Evolutionary conservation across 2,329 filamentous ascomycete genomes (phyloP).

Genomic region (Verticillium klebahnii): DNA sequence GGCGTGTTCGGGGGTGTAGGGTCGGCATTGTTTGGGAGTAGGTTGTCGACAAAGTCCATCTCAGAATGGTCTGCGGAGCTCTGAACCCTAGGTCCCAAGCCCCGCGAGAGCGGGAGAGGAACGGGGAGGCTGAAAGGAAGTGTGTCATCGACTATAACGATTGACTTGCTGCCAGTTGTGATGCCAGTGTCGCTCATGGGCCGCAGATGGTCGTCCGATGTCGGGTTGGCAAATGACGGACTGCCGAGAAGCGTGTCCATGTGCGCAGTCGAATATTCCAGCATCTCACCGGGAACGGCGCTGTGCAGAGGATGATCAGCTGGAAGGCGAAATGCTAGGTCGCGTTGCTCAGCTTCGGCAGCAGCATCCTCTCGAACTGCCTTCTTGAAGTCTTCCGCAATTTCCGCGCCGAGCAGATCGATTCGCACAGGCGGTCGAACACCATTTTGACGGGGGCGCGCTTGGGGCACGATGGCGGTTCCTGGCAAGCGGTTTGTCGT

Average conservation of each 20-base stretch:
- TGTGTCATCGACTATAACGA: constrained; percentile 78
- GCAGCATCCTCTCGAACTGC: constrained; percentile 63
- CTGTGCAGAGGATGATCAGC: constrained; percentile 5
- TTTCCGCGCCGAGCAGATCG: constrained; percentile 75
- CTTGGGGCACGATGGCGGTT: constrained; percentile 56
- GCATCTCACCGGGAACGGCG: constrained; percentile 18
- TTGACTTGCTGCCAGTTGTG: constrained; percentile 81
- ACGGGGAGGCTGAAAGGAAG: constrained; percentile 39
- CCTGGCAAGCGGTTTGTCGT: constrained; percentile 56
- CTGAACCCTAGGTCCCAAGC: background rate
- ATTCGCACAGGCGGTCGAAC: constrained; percentile 59
- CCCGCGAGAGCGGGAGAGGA: background rate
- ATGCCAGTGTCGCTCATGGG: constrained; percentile 53
- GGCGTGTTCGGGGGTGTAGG: constrained; percentile 60
- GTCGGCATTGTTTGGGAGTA: constrained; percentile 43
- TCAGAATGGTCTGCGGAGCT: background rate
- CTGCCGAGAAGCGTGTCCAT: constrained; percentile 28
- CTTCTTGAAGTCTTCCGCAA: constrained; percentile 73
- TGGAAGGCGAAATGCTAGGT: background rate
- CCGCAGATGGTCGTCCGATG: constrained; percentile 26
- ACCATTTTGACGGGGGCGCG: constrained; percentile 37
- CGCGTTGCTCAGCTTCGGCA: constrained; percentile 26
- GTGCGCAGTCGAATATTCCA: constrained; percentile 38
- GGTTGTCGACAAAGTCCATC: constrained; percentile 17
- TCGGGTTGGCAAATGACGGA: constrained; percentile 28